Base-by-base conservation (phyloP, 106 monocot species). In the Narthecium ossifragum region DNA sequence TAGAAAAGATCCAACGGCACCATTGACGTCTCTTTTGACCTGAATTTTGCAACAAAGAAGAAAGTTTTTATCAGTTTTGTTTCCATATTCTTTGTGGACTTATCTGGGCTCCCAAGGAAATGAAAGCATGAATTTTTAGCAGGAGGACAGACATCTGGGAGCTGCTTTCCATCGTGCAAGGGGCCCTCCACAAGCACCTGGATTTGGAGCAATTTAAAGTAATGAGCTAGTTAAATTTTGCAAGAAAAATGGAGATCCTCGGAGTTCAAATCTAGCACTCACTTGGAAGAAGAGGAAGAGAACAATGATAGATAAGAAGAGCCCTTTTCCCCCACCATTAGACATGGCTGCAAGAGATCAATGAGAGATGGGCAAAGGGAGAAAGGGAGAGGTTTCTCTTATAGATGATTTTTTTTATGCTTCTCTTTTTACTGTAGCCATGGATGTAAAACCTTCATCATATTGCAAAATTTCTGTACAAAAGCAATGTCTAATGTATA, bases 211-310 rank as follows among this genome's bases (percentile, higher is more conserved):
- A 46, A 61, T 25, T 56, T 8, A 34, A 51, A 64, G 0, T 25
- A 51, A 59, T 10, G 60, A 30, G 1, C 26, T 51, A 15, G n/a
- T 2, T 7, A 39, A 12, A 38, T 38, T 22, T 30, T 13, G 32
- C 7, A 33, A 8, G n/a, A 55, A 20, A 55, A 55, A 32, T 5
- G 15, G 15, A 17, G 14, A 25, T n/a, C n/a, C n/a, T n/a, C n/a
- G 12, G 51, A 26, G n/a, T 8, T 14, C 2, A 55, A 28, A 38
- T 31, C 5, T 38, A 3, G 24, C 17, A 51, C 8, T n/a, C 70
- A 76, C 76, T 33, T 76, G 63, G 6, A 70, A 21, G 50, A 75
- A 51, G 62, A 75, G 56, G 26, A 62, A 63, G 63, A 64, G 55
- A 63, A 75, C 27, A 41, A 69, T 9, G 23, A 69, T 26, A 15